A percentile compares a stretch with the other conserved stretches of the same genome.
Conservation (phyloP, 768 basidiomycete genomes). For the Filobasidium floriforme region DNA sequence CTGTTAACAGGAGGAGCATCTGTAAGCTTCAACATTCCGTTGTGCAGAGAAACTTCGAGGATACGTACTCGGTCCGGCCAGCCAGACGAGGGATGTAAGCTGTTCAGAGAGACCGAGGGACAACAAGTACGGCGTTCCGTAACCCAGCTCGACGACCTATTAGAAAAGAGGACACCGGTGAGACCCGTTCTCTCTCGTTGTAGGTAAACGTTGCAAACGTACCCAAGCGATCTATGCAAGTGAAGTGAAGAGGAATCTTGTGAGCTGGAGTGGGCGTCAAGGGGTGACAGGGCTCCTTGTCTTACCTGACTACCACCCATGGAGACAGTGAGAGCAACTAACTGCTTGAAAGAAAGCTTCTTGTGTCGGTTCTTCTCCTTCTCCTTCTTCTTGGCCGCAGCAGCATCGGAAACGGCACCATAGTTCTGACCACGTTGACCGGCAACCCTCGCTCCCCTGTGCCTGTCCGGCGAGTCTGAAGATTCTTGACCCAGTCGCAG, state of each 20-base stretch:
- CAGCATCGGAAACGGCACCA: slow-evolving; percentile 8
- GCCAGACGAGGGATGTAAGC: slow-evolving; percentile 89
- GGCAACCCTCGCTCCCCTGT: slow-evolving; percentile 24
- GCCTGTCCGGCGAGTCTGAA: slow-evolving; percentile 8
- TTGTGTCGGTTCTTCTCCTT: slow-evolving; percentile 29
- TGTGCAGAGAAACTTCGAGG: background rate
- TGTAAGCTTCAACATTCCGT: background rate
- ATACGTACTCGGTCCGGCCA: slow-evolving; percentile 56
- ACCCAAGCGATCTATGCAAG: slow-evolving; percentile 77
- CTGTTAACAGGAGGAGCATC: background rate
- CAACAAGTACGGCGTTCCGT: slow-evolving; percentile 89
- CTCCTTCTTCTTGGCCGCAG: slow-evolving; percentile 20
- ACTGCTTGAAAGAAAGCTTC: slow-evolving; percentile 35
- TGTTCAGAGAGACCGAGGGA: slow-evolving; percentile 74
- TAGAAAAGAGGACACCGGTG: background rate
- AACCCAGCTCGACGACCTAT: slow-evolving; percentile 51
- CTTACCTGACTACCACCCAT: slow-evolving; percentile 67
- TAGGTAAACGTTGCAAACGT: slow-evolving; percentile 35
- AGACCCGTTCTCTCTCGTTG: slow-evolving; percentile 26
- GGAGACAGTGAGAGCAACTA: slow-evolving; percentile 55
- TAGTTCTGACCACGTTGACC: slow-evolving; percentile 1
- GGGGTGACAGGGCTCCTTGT: background rate
- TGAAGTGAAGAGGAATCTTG: background rate
- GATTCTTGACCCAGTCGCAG: background rate
- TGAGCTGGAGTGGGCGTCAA: background rate